phyloP scores from a whole-genome alignment of 2,329 filamentous ascomycete species.

The Epichloe sylvatica region DNA sequence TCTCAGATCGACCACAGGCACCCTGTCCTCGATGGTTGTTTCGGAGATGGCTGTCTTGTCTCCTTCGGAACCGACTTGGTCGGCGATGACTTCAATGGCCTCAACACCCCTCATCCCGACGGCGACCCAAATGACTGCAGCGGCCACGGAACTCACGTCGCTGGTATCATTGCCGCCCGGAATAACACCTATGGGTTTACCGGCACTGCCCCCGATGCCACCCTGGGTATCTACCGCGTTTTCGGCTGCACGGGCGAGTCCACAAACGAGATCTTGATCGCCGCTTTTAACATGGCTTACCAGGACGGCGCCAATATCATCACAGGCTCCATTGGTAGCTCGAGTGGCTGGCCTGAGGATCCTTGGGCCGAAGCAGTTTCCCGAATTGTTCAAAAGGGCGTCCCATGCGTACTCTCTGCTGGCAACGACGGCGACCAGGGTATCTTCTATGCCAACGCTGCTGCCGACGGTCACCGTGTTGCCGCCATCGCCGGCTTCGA shows the following conservation, averaged over 20 bases:
- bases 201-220: constrained; percentile 42
- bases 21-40: constrained; percentile 49
- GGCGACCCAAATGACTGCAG: constrained; percentile 40
- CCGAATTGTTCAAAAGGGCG: constrained; percentile 38
- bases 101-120: constrained; percentile 29
- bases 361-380: constrained; percentile 36
- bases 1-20: constrained; percentile 48
- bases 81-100: constrained; percentile 36
- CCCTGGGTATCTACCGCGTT: constrained; percentile 41
- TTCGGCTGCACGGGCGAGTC: constrained; percentile 40
- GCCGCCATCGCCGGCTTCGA: constrained; percentile 37
- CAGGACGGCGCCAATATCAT: constrained; percentile 46
- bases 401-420: constrained; percentile 38
- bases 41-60: constrained; percentile 45
- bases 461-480: constrained; percentile 33
- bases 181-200: constrained; percentile 38
- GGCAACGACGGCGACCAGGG: constrained; percentile 35
- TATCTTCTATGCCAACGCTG: constrained; percentile 35
- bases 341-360: constrained; percentile 38
- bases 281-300: constrained; percentile 45
- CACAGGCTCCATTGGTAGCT: constrained; percentile 38
- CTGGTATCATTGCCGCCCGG: constrained; percentile 49
- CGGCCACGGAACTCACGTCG: constrained; percentile 48
- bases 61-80: constrained; percentile 43
- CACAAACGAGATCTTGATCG: constrained; percentile 43